Percentiles rank a stretch among this genome's conserved stretches.
phyloP scores from a whole-genome alignment of 805 yeast species.

The Isabelozyma gotoi region DNA sequence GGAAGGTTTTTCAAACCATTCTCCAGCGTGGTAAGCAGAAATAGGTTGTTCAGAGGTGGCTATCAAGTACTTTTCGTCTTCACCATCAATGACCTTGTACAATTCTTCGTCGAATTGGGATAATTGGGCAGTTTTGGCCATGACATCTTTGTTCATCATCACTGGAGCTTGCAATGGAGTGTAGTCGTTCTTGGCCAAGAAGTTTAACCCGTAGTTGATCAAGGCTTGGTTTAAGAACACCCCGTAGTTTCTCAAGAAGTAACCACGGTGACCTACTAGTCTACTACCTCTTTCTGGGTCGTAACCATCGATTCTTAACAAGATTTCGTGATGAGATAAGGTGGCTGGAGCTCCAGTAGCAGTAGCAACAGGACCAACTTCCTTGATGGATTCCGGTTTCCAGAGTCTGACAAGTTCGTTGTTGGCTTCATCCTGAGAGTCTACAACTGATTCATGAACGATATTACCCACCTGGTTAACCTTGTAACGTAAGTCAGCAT shows the following conservation, averaged over 20 bases:
- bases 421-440: constrained; percentile 85
- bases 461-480: constrained; percentile 91
- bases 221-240: constrained; percentile 97
- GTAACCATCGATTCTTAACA: constrained; percentile 93
- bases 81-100: constrained; percentile 95
- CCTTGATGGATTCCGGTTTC: constrained; percentile 72
- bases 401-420: constrained; percentile 85
- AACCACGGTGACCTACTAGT: constrained; percentile 98
- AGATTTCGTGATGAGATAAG: constrained; percentile 92
- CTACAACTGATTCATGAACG: constrained; percentile 89
- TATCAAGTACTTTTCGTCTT: constrained; percentile 94
- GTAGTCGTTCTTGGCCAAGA: constrained; percentile 77
- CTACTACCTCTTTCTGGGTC: constrained; percentile 99
- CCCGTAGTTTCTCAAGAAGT: constrained; percentile 91
- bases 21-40: constrained; percentile 94
- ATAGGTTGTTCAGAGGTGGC: constrained; percentile 99
- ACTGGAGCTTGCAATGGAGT: constrained; percentile 96
- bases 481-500: constrained; percentile 68
- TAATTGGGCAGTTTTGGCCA: constrained; percentile 99
- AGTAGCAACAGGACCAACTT: constrained; percentile 64
- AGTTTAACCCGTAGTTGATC: constrained; percentile 90
- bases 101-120: constrained; percentile 97
- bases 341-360: constrained; percentile 75
- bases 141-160: constrained; percentile 99
- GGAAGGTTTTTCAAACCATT: constrained; percentile 97